Evolutionary conservation across 1,284 basidiomycete species (phyloP), one percentile per base, ranked within the genome.

Genomic region (Cryptococcus maquisensis): DNA sequence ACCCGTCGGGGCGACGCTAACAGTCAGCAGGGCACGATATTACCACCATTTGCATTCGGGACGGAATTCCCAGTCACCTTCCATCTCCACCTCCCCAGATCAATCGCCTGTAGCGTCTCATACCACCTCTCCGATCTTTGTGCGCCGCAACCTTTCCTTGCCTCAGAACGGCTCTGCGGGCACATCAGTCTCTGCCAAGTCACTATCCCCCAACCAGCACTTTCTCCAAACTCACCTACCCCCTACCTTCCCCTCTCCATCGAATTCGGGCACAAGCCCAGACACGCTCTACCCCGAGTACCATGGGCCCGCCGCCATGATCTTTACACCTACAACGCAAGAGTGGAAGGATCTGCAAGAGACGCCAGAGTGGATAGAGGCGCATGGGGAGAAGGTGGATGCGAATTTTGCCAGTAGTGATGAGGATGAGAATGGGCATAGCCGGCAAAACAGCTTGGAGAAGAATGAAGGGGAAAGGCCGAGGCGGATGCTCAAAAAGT

Each of bases 261-360:
- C 23, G 42, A 42, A 32, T 21, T 4, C 28, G 28, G 51, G 54
- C 20, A 32, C 53, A 5, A 56, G 52, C 45, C 57, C 57, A 8
- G 62, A 57, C 39, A 40, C 42, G 21, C 36, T 51, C 8, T 13
- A 51, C n/a, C 15, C 13, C 5, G 46, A 46, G 16, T 41, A 56
- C 24, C 54, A 48, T 47, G 53, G 42, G 1, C 56, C 55, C 3
- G 53, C 63, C 2, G 67, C 72, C 53, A 73, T 78, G 35, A 71
- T 77, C n/a, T 66, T 78, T 10, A 78, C 76, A 3, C 76, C 76
- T 16, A 78, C 76, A 5, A 78, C 76, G 0, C 72, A 76, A 45
- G 75, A 76, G 52, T 78, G 76, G 76, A 66, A 66, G 12, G 75
- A 74, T 37, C 52, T 76, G 21, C 68, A 68, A 39, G 51, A 54